A percentile compares a stretch with the other conserved stretches of the same genome.
These are phyloP conservation scores for Starmerella ratchasimensis DNA, from an alignment of 805 yeast genomes.

Conservation along the genomic window DNA sequence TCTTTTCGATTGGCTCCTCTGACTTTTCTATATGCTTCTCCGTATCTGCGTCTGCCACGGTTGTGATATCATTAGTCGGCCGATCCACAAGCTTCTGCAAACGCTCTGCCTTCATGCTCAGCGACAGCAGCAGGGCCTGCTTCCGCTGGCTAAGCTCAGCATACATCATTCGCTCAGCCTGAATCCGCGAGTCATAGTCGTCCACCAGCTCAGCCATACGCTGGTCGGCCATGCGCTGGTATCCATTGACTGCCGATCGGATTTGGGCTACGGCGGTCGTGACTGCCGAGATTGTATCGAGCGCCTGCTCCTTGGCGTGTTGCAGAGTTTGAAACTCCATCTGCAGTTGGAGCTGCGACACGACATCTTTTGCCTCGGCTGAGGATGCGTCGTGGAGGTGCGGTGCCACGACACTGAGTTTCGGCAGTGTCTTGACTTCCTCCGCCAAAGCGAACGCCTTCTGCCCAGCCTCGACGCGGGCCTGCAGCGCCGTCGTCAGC, in stretches of 20 bases:
- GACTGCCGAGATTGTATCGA: slow-evolving; percentile 13
- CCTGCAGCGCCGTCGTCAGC: slow-evolving; percentile 19
- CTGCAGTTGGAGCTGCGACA: slow-evolving; percentile 8
- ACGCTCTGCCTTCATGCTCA: slow-evolving; percentile 1
- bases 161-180: slow-evolving; percentile 5
- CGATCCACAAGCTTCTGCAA: too few relatives aligned
- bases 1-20: too few relatives aligned
- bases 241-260: slow-evolving; percentile 9
- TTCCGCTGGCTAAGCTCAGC: slow-evolving; percentile 10
- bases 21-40: too few relatives aligned
- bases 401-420: slow-evolving; percentile 11
- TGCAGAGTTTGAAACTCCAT: slow-evolving; percentile 15
- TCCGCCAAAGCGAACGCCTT: slow-evolving; percentile 18
- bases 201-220: slow-evolving; percentile 4
- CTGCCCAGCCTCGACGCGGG: slow-evolving; percentile 18
- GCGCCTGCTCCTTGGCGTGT: slow-evolving; percentile 17
- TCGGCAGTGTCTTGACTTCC: slow-evolving; percentile 16
- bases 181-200: slow-evolving; percentile 12
- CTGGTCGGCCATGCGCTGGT: slow-evolving; percentile 7
- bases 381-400: background rate
- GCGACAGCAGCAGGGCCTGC: slow-evolving; percentile 9
- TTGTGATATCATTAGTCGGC: too few relatives aligned
- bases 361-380: background rate
- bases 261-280: slow-evolving; percentile 10
- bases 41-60: too few relatives aligned